Evolutionary conservation across 352 stramenopile species (phyloP), one percentile per base, ranked within the genome.

Genomic region (Phytopythium oedochilum): DNA sequence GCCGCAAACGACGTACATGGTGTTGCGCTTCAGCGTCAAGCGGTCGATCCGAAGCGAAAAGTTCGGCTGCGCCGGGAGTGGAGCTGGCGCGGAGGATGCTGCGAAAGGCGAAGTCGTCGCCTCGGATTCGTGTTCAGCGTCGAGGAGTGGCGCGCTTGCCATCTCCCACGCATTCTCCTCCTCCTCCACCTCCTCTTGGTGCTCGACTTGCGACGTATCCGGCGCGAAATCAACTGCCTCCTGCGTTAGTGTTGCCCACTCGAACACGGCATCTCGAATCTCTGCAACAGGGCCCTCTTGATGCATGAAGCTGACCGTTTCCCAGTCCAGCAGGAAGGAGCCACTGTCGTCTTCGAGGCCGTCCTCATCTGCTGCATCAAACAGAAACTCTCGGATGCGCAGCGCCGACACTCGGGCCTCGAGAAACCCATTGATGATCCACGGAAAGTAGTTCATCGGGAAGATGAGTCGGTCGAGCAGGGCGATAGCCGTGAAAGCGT

Each of bases 391-490:
- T 20, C 84, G 73, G 35, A 97, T 79, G 18, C 88, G 78, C 17
- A 85, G 54, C 12, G 79, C 84, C 38, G 89, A 97, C 9, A 97
- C 84, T 8, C 63, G 69, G 5, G 88, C 88, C 54, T 97, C 89
- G 0, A 96, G 68, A 49, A 96, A 86, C 6, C 86, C 86, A 32
- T 94, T 96, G 56, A 96, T 85, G 61, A 97, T 93, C 86, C 88
- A 96, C 20, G 88, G 88, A 25, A 96, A 94, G 39, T 92, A 92
- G 44, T 96, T 96, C 78, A 97, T 96, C 1, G 89, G 89, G 52
- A 91, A 95, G 25, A 97, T 89, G 5, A 97, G 72, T 8, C 86
- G 84, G 44, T 96, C 83, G 0, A 97, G 69, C 39, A 96, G 57
- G n/a, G 89, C 74, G 25, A 97, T 83, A 0, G 86, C 80, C 10